Evolutionary conservation across 176 grass and related monocot genomes (phyloP), one percentile per base, ranked within the genome.

Genomic region (Oryza officinalis): DNA sequence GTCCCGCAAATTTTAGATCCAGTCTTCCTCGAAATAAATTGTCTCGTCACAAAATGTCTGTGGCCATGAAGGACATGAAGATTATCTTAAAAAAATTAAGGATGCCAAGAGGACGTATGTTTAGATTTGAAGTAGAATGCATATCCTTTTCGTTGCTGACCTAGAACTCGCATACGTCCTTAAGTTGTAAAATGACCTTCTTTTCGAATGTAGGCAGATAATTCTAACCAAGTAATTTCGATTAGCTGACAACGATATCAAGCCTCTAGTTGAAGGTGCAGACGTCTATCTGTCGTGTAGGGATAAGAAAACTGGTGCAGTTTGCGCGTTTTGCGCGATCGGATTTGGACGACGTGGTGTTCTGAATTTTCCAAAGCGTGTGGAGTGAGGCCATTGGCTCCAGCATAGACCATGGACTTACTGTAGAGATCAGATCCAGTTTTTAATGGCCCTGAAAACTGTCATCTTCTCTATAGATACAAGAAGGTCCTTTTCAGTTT

Each of bases 271-370:
- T 60, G 12, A 14, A 72, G 45, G 20, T 52, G 15, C 28, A 17
- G 14, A 20, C 7, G 23, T 46, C 7, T 72, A 2, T 27, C 10
- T 41, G 1, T 9, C 3, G 32, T 0, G 23, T 27, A 41, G 20
- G 20, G 68, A 67, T 46, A 60, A 27, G 81, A 64, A 80, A 80
- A 66, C 15, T 5, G 27, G 17, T 31, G 23, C 5, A 6, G 10
- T 54, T 86, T 54, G 38, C 84, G 76, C 61, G 77, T 80, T 31
- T 70, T 74, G 4, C 43, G 41, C 30, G 13, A 54, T 28, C 0
- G 17, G 35, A 70, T 78, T 41, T 81, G n/a, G 66, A 71, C 70
- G 66, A 71, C 70, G 26, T 8, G 35, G 4, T 22, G 32, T 61
- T 43, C 9, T 59, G n/a, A 52, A 32, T 31, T 49, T 54, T 20